Evolutionary conservation across 2,329 filamentous ascomycete genomes (phyloP).

Genomic region (Cercospora sp.): DNA sequence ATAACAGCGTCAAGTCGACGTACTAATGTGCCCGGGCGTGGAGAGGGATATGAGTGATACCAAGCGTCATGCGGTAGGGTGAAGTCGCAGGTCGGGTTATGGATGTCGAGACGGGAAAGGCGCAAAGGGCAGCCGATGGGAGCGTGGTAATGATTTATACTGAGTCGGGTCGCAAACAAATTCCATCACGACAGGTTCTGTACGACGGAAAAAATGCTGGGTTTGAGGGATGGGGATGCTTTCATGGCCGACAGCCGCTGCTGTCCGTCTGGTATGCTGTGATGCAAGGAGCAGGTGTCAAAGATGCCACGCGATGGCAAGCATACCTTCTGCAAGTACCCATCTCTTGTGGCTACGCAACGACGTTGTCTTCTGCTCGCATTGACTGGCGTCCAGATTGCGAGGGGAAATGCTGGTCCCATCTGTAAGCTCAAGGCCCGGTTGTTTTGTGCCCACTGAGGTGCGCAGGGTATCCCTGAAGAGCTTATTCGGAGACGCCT

Average conservation of each 20-base stretch:
- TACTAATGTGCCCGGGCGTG: background rate
- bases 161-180: conserved; percentile 30
- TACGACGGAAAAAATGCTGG: conserved; percentile 24
- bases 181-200: conserved; percentile 28
- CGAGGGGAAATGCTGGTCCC: conserved; percentile 13
- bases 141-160: conserved; percentile 26
- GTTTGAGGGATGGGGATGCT: conserved; percentile 23
- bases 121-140: conserved; percentile 8
- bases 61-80: background rate
- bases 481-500: conserved; percentile 3
- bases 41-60: background rate
- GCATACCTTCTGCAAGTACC: conserved; percentile 23
- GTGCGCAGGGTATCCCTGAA: conserved; percentile 1
- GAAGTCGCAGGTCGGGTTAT: background rate
- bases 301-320: conserved; percentile 27
- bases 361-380: conserved; percentile 18
- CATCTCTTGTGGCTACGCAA: conserved; percentile 20
- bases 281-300: conserved; percentile 32
- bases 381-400: conserved; percentile 19
- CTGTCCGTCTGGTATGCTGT: conserved; percentile 28
- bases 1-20: background rate
- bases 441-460: conserved; percentile 14
- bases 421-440: conserved; percentile 9
- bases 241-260: conserved; percentile 28
- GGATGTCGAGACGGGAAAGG: background rate